Conservation (phyloP, 495 filamentous ascomycete genomes). For the Lentithecium fluviatile region DNA sequence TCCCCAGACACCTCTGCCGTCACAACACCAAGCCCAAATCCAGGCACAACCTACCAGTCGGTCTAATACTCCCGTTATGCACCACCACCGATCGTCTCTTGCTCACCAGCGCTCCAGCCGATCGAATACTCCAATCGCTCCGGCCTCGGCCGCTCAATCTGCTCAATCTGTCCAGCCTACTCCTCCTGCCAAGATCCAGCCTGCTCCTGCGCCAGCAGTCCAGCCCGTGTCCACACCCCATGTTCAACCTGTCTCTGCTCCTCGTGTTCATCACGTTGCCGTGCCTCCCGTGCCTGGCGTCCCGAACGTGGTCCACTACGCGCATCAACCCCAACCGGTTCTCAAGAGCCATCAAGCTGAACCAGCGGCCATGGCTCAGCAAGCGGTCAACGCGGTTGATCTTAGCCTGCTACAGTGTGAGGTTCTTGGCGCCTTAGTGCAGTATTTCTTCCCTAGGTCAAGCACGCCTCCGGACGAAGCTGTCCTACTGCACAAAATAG, state of each 20-base stretch:
- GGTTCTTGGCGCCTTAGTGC: conserved; percentile 12
- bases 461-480: not conserved
- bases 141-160: not conserved
- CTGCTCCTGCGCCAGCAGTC: not conserved
- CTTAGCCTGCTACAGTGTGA: conserved; percentile 15
- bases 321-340: not conserved
- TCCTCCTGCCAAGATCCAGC: not conserved
- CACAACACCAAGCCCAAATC: not conserved
- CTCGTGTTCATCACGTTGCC: too few species aligned
- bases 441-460: conserved; percentile 9
- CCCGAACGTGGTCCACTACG: too few species aligned
- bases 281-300: too few species aligned
- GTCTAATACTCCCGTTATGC: not conserved
- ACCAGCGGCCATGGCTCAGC: not conserved
- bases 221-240: not conserved
- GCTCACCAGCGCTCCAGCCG: not conserved
- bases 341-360: conserved; percentile 5
- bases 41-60: not conserved
- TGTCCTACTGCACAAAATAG: conserved; percentile 8
- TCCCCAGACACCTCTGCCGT: not conserved
- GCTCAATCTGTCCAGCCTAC: not conserved
- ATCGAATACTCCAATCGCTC: not conserved
- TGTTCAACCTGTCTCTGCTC: too few species aligned
- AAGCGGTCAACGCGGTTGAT: not conserved
- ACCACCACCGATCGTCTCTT: not conserved